Evolutionary conservation across 352 stramenopile species (phyloP), one percentile per base, ranked within the genome.

Genomic region (Plasmopara viticola): DNA sequence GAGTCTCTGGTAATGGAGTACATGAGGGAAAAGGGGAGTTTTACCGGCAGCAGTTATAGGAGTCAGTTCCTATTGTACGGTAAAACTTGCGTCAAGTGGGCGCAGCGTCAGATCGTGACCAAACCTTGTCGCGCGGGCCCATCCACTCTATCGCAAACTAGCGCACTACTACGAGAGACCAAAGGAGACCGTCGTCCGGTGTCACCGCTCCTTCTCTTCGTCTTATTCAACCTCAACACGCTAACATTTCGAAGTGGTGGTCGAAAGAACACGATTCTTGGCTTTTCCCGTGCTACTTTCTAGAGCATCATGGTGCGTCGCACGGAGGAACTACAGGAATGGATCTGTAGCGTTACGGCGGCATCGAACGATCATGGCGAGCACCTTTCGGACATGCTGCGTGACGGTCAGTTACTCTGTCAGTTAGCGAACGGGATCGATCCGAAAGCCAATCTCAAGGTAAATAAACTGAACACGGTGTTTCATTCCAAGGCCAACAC

Each of bases 401-500:
- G 90, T 55, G 77, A 95, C 58, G 84, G 84, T 15, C 84, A 95
- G 59, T 70, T 93, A 44, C 74, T 95, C 35, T 95, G 84, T 66
- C 64, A 87, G 35, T 69, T 95, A 33, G 84, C 83, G 17, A 95
- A 95, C 56, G 71, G 78, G 33, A 70, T 95, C 53, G 84, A 95
- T 56, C 73, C 82, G 25, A 44, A 15, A 28, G 82, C 84, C 17
- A 80, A 78, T 48, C 64, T 93, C 58, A 90, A 87, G 53, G 66
- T 92, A 51, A 95, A 93, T 65, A 88, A 87, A 53, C 78, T 95
- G 53, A 92, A 86, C 62, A 95, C 84, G 37, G 78, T 89, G 37
- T 95, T 93, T 67, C 84, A 95, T 60, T 84, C 80, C 30, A 90
- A 90, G 53, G 72, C 77, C 58, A 95, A 95, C 64, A 81, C 90